These are phyloP conservation scores for Lobulomyces angularis DNA, from an alignment of 192 early-diverging fungal genomes.

Conservation along the genomic window DNA sequence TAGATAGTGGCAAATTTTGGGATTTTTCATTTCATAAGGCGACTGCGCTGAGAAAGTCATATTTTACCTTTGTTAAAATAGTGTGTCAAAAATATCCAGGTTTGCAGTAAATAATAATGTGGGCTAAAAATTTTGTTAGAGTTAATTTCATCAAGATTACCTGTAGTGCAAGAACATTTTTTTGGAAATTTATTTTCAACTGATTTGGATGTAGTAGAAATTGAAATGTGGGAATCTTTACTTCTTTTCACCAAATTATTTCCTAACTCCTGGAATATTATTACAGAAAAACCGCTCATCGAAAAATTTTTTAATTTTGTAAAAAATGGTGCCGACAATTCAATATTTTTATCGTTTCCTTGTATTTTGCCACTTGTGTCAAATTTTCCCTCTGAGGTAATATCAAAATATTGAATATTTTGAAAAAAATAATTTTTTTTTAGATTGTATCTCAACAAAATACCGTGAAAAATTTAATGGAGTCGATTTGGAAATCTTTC, in stretches of 20 bases:
- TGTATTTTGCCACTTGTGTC: conserved; percentile 64
- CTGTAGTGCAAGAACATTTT: too few species aligned
- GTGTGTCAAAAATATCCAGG: conserved; percentile 27
- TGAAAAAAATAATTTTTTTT: conserved; percentile 28
- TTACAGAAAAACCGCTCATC: conserved; percentile 31
- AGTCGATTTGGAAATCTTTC: conserved; percentile 27
- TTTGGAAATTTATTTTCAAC: too few species aligned
- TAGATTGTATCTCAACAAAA: too few species aligned
- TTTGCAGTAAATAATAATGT: conserved; percentile 3
- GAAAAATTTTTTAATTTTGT: conserved; percentile 59
- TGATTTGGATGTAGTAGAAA: too few species aligned
- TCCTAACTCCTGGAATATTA: conserved; percentile 17
- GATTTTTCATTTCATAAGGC: background rate
- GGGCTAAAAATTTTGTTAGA: conserved; percentile 27
- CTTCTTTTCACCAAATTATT: conserved; percentile 54
- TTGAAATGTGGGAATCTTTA: conserved; percentile 83
- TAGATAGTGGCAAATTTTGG: conserved; percentile 10
- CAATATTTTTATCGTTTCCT: conserved; percentile 54
- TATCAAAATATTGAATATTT: conserved; percentile 35
- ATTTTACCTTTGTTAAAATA: too few species aligned
- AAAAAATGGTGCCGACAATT: conserved; percentile 48
- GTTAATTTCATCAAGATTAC: conserved; percentile 42
- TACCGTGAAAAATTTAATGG: too few species aligned
- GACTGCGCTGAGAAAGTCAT: too few species aligned
- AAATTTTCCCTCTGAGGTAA: conserved; percentile 40